Evolutionary conservation across 352 stramenopile genomes (phyloP).

Genomic region (Phytophthora sp.): DNA sequence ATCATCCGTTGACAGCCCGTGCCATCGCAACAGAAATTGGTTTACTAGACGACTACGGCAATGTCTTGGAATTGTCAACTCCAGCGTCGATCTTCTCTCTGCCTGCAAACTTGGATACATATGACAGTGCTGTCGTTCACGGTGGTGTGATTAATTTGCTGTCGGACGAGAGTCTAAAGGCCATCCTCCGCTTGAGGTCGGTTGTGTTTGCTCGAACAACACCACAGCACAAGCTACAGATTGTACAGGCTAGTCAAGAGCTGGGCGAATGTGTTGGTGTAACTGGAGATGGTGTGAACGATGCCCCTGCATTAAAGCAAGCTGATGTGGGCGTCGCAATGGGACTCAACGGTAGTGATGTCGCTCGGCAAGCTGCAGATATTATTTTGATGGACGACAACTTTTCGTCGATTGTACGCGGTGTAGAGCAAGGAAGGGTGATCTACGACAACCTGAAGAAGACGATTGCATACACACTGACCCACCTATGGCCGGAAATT

Average conservation of each 20-base stretch:
- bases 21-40: constrained; percentile 87
- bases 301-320: constrained; percentile 66
- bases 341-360: constrained; percentile 94
- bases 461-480: constrained; percentile 91
- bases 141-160: constrained; percentile 39
- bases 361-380: constrained; percentile 91
- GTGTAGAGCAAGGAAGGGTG: constrained; percentile 55
- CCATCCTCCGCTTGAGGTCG: constrained; percentile 45
- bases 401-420: constrained; percentile 94
- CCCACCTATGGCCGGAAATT: constrained; percentile 87
- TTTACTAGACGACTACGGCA: constrained; percentile 60
- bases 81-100: constrained; percentile 1
- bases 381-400: constrained; percentile 97
- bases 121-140: constrained; percentile 73
- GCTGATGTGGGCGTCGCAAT: constrained; percentile 97
- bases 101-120: constrained; percentile 33
- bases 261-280: constrained; percentile 57
- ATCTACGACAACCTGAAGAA: constrained; percentile 94
- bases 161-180: constrained; percentile 35
- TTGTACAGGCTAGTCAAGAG: constrained; percentile 26
- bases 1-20: constrained; percentile 87
- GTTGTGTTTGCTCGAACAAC: constrained; percentile 96
- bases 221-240: constrained; percentile 37
- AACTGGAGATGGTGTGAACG: constrained; percentile 83
- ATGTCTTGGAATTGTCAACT: constrained; percentile 28